Conservation (phyloP, 2,329 filamentous ascomycete genomes). For the Neobulgaria alba region DNA sequence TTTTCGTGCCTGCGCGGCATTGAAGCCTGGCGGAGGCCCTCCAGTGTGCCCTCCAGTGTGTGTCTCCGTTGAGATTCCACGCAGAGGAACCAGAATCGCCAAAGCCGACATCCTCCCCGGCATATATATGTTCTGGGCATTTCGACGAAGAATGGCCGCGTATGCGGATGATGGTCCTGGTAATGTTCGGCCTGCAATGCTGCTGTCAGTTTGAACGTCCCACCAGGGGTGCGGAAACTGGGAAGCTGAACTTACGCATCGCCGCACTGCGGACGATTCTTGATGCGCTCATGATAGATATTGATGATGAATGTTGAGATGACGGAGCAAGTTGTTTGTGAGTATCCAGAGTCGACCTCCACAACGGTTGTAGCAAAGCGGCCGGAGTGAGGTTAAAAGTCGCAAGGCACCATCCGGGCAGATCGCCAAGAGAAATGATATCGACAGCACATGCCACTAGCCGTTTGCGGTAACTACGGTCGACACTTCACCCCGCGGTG, state of each 20-base stretch:
- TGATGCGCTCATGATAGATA: conserved; percentile 29
- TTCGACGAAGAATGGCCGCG: conserved; percentile 27
- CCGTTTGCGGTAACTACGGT: not conserved
- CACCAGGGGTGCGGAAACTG: not conserved
- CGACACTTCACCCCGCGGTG: too few relatives aligned
- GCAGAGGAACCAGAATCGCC: conserved; percentile 46
- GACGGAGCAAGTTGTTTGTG: conserved; percentile 1
- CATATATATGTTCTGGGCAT: conserved; percentile 26
- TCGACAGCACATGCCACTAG: conserved; percentile 1
- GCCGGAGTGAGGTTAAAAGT: not conserved
- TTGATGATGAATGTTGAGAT: conserved; percentile 10
- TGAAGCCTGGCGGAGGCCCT: conserved; percentile 63
- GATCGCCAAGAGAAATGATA: not conserved
- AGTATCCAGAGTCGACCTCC: too few relatives aligned
- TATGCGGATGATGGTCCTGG: conserved; percentile 26
- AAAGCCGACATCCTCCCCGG: conserved; percentile 36
- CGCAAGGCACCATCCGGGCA: not conserved
- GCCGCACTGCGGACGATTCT: conserved; percentile 30
- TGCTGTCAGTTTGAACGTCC: conserved; percentile 5
- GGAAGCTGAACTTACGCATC: not conserved
- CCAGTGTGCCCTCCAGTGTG: conserved; percentile 38
- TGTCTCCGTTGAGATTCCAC: conserved; percentile 50
- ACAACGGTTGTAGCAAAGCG: conserved; percentile 1
- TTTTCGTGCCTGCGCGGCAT: conserved; percentile 59
- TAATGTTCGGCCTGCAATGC: conserved; percentile 23